Evolutionary conservation across 495 filamentous ascomycete species (phyloP).

Genomic region (Hypomontagnella submonticulosa): DNA sequence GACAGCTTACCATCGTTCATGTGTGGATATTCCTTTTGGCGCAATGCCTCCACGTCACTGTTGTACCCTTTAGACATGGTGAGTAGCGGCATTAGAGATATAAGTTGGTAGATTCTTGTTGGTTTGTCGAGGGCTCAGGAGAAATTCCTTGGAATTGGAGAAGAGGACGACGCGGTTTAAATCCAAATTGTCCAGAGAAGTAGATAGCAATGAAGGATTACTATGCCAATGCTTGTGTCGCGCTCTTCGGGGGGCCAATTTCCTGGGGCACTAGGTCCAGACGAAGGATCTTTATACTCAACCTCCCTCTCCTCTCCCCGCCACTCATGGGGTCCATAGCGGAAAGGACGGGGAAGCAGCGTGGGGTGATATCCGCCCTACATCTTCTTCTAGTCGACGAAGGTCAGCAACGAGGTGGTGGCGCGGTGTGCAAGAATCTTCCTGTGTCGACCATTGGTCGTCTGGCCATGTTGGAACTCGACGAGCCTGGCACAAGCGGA

Average conservation of each 20-base stretch:
- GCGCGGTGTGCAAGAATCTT: conserved; percentile 38
- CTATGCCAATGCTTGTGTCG: conserved; percentile 25
- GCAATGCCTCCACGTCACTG: conserved; percentile 54
- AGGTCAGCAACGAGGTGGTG: conserved; percentile 44
- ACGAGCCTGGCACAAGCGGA: conserved; percentile 42
- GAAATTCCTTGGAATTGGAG: conserved; percentile 8
- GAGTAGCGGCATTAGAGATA: conserved; percentile 35
- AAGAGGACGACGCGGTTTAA: not conserved
- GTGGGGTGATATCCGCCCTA: conserved; percentile 47
- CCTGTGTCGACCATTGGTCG: conserved; percentile 42
- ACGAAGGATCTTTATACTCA: conserved; percentile 41
- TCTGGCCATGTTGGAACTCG: conserved; percentile 34
- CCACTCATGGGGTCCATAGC: conserved; percentile 29
- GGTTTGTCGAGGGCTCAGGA: conserved; percentile 1
- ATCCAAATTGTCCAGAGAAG: not conserved
- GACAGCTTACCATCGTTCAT: conserved; percentile 56
- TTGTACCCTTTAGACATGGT: conserved; percentile 48
- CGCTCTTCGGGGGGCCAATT: conserved; percentile 2
- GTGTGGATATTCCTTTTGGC: conserved; percentile 59
- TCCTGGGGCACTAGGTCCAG: conserved; percentile 21
- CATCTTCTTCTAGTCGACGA: conserved; percentile 38
- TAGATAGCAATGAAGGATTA: conserved; percentile 14
- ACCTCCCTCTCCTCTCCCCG: conserved; percentile 24
- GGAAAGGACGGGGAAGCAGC: conserved; percentile 38
- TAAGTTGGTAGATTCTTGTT: conserved; percentile 4